Evolutionary conservation across 192 early-diverging fungal species (phyloP).

Genomic region (Piromyces finnis): DNA sequence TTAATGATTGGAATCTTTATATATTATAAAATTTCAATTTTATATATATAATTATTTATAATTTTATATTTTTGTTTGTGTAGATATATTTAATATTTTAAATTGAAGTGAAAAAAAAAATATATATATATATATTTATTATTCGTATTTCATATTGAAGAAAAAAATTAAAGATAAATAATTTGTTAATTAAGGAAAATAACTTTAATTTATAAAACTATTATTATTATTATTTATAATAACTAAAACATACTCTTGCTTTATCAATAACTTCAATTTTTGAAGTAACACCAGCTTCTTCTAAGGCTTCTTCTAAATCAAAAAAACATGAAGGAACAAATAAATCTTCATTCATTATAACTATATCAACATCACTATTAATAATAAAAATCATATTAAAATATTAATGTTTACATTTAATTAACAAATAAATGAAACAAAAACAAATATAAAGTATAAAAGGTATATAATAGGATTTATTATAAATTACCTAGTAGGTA

Average conservation of each 20-base stretch:
- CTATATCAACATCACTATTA: conserved; percentile 44
- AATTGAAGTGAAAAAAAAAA: too few species aligned
- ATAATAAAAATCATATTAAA: not conserved
- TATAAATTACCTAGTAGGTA: conserved; percentile 47
- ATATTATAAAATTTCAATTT: not conserved
- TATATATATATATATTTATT: too few species aligned
- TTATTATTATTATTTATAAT: too few species aligned
- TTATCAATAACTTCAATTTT: conserved; percentile 36
- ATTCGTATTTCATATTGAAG: too few species aligned
- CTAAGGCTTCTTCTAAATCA: conserved; percentile 21
- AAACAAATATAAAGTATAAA: too few species aligned
- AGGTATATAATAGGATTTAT: too few species aligned
- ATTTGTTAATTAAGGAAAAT: too few species aligned
- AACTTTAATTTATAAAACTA: too few species aligned
- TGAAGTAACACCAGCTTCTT: conserved; percentile 14
- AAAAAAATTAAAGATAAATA: too few species aligned
- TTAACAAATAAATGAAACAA: too few species aligned
- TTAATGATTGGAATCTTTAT: conserved; percentile 81
- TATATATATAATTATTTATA: not conserved
- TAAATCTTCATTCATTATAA: conserved; percentile 5
- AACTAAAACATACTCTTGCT: conserved; percentile 23
- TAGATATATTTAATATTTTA: too few species aligned
- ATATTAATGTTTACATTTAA: not conserved
- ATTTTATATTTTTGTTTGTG: too few species aligned
- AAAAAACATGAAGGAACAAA: conserved; percentile 10